Evolutionary conservation across 2,329 filamentous ascomycete genomes (phyloP).

Genomic region (Gremmenia infestans): DNA sequence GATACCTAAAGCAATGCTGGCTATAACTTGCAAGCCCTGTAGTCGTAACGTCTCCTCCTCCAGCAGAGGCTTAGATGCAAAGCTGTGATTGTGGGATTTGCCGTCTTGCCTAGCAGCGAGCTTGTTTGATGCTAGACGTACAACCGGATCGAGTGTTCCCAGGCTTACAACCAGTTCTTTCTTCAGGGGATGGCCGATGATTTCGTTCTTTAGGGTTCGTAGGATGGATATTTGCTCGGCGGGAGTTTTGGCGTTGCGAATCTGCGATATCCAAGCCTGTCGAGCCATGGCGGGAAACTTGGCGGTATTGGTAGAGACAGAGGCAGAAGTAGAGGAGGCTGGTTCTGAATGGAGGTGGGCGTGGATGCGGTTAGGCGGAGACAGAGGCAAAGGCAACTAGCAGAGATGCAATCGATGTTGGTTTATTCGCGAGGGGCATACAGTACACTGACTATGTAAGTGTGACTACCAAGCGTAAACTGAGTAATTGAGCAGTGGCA

Average conservation of each 20-base stretch:
- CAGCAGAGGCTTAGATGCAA: slow-evolving; percentile 36
- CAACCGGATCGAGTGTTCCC: slow-evolving; percentile 62
- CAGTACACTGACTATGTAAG: too few relatives aligned
- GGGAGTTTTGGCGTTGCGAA: slow-evolving; percentile 48
- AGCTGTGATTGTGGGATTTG: slow-evolving; percentile 44
- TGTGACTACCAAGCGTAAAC: too few relatives aligned
- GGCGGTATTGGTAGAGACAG: not conserved
- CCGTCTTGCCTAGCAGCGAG: slow-evolving; percentile 39
- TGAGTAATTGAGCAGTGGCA: too few relatives aligned
- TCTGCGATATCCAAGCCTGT: slow-evolving; percentile 51
- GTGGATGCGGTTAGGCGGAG: not conserved
- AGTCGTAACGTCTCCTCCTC: slow-evolving; percentile 65
- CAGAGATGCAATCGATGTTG: too few relatives aligned
- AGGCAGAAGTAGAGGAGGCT: not conserved
- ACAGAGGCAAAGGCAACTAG: not conserved
- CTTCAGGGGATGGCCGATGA: slow-evolving; percentile 80
- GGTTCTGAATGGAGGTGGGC: not conserved
- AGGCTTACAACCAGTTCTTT: slow-evolving; percentile 74
- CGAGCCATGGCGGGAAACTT: slow-evolving; percentile 16
- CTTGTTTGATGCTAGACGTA: slow-evolving; percentile 43
- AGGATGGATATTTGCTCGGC: slow-evolving; percentile 56
- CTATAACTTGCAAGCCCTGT: slow-evolving; percentile 79
- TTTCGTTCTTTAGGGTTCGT: slow-evolving; percentile 76
- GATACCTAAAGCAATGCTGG: slow-evolving; percentile 77
- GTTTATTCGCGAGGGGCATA: not conserved